phyloP scores from a whole-genome alignment of 495 filamentous ascomycete genomes.

The Jackrogersella multiformis region DNA sequence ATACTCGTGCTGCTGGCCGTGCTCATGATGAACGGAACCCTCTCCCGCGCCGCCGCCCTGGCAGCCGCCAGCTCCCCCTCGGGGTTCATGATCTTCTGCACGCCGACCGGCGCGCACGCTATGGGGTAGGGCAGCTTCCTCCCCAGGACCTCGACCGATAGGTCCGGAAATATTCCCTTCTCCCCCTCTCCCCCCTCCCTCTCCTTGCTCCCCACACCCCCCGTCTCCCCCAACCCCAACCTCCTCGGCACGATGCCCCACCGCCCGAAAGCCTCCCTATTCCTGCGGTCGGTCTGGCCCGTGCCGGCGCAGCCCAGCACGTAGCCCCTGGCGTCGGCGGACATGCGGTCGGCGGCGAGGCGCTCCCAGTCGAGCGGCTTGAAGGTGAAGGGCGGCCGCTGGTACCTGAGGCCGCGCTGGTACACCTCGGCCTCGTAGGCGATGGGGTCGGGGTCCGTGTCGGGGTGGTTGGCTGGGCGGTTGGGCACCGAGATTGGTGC shows the following conservation, averaged over 20 bases:
- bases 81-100: constrained; percentile 59
- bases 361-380: constrained; percentile 49
- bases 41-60: constrained; percentile 30
- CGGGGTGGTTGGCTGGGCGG: constrained; percentile 19
- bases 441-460: constrained; percentile 22
- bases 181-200: constrained; percentile 10
- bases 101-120: constrained; percentile 50
- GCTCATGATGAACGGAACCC: constrained; percentile 61
- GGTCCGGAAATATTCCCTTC: constrained; percentile 16
- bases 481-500: too few species aligned
- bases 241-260: constrained; percentile 52
- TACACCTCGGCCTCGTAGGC: constrained; percentile 50
- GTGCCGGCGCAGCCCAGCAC: constrained; percentile 52
- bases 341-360: constrained; percentile 44
- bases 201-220: neutral
- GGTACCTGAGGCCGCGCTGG: constrained; percentile 45
- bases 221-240: constrained; percentile 18
- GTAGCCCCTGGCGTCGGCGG: constrained; percentile 50
- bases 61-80: constrained; percentile 54
- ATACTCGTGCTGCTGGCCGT: constrained; percentile 52
- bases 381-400: constrained; percentile 49
- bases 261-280: constrained; percentile 52
- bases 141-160: constrained; percentile 13
- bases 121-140: constrained; percentile 37
- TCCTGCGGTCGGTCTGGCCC: constrained; percentile 50